Evolutionary conservation across 2,329 filamentous ascomycete species (phyloP).

Genomic region (Akanthomyces uredinophilus): DNA sequence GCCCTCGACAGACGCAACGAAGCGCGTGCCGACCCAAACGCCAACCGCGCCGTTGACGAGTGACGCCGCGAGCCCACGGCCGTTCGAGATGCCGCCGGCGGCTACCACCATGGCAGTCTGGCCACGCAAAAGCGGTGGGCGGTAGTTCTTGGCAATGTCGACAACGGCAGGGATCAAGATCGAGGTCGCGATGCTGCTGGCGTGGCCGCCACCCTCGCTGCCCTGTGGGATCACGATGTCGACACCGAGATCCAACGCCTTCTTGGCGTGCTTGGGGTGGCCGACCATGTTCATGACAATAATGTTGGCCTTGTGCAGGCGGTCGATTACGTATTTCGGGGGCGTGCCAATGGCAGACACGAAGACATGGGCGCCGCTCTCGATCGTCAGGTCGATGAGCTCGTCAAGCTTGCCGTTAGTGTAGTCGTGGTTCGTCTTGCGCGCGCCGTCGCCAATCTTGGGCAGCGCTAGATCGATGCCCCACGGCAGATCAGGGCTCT

Average conservation of each 20-base stretch:
- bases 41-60: conserved; percentile 84
- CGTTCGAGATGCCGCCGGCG: conserved; percentile 82
- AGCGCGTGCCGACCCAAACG: conserved; percentile 92
- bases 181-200: conserved; percentile 79
- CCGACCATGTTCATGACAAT: conserved; percentile 98
- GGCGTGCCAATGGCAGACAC: conserved; percentile 87
- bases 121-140: conserved; percentile 63
- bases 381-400: conserved; percentile 79
- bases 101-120: conserved; percentile 74
- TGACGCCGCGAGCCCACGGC: conserved; percentile 70
- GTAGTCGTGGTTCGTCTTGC: conserved; percentile 94
- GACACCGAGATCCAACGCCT: conserved; percentile 79
- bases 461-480: conserved; percentile 89
- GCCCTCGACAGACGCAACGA: conserved; percentile 79
- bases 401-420: conserved; percentile 84
- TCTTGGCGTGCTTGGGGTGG: conserved; percentile 83
- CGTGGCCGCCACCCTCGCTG: conserved; percentile 90
- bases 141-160: conserved; percentile 71
- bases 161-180: conserved; percentile 83
- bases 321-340: conserved; percentile 64
- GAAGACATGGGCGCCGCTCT: conserved; percentile 78
- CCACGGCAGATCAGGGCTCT: conserved; percentile 67
- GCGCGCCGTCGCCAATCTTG: conserved; percentile 76
- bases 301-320: conserved; percentile 73
- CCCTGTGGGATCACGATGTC: conserved; percentile 92